A percentile compares a stretch with the other conserved stretches of the same genome.
Conservation (phyloP, 179 eudicot genomes). For the Actinidia arguta region DNA sequence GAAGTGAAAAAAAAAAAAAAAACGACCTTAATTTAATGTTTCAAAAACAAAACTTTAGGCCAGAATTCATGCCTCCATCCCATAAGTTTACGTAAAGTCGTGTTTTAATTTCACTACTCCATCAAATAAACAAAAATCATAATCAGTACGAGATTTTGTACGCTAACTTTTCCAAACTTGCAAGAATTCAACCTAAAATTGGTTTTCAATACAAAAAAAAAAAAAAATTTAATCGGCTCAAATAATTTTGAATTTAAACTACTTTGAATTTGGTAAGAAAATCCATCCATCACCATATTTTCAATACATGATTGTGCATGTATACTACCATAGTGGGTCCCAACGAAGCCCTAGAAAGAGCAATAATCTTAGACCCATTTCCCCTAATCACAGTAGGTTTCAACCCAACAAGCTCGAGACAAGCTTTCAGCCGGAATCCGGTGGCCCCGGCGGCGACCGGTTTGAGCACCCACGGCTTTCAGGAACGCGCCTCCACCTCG, state of each 20-base stretch:
- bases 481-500: slow-evolving; percentile 33
- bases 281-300: neutral
- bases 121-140: neutral
- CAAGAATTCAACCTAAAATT: no score
- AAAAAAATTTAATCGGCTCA: no score
- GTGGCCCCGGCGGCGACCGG: slow-evolving; percentile 89
- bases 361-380: slow-evolving; percentile 87
- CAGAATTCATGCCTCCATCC: no score
- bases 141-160: no score
- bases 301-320: neutral
- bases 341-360: slow-evolving; percentile 59
- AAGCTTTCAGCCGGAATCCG: slow-evolving; percentile 71
- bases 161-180: no score
- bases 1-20: no score
- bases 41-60: no score
- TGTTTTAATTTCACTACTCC: neutral
- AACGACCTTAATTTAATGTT: no score
- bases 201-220: no score
- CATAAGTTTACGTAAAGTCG: neutral
- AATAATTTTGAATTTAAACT: no score
- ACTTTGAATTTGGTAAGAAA: no score
- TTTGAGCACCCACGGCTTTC: slow-evolving; percentile 89
- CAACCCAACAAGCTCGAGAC: slow-evolving; percentile 70
- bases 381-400: slow-evolving; percentile 84
- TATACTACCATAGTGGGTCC: slow-evolving; percentile 56